phyloP scores from a whole-genome alignment of 2,329 filamentous ascomycete genomes.

The Graphilbum fragrans region DNA sequence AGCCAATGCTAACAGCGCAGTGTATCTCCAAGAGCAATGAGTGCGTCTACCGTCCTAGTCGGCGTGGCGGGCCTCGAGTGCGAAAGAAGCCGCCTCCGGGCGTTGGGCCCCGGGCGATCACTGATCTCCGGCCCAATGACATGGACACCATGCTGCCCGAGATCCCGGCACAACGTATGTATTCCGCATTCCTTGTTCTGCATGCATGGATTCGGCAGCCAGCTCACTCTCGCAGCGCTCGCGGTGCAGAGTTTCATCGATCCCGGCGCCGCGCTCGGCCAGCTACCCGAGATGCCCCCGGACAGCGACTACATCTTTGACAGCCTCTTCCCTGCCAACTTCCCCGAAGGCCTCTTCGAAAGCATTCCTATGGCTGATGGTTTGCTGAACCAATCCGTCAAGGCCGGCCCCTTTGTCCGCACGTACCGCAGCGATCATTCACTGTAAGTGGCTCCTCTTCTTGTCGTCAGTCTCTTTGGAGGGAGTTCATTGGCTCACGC shows the following conservation, averaged over 20 bases:
- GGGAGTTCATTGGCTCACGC: no score
- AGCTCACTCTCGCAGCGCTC: constrained; percentile 14
- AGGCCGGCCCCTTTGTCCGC: constrained; percentile 22
- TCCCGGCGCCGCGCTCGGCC: constrained; percentile 33
- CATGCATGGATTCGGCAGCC: neutral
- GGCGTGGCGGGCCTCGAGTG: constrained; percentile 29
- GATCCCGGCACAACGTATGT: constrained; percentile 3
- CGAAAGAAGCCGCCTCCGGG: constrained; percentile 21
- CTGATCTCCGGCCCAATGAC: constrained; percentile 1
- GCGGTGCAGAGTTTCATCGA: constrained; percentile 28
- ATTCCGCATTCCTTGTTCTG: neutral
- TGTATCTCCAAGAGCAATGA: constrained; percentile 26
- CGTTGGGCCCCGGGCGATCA: constrained; percentile 21
- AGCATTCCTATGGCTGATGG: constrained; percentile 9
- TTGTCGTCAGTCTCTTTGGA: neutral
- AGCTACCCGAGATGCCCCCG: constrained; percentile 29
- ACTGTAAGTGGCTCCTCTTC: constrained; percentile 21
- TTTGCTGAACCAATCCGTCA: constrained; percentile 6
- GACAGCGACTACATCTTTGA: constrained; percentile 37
- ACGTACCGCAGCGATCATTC: constrained; percentile 27
- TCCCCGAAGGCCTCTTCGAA: constrained; percentile 9
- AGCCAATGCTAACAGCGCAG: constrained; percentile 12
- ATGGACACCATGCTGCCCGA: constrained; percentile 16
- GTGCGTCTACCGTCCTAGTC: constrained; percentile 29
- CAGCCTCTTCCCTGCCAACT: constrained; percentile 22